Evolutionary conservation across 768 basidiomycete genomes (phyloP).

Genomic region (Termitomyces sp.): DNA sequence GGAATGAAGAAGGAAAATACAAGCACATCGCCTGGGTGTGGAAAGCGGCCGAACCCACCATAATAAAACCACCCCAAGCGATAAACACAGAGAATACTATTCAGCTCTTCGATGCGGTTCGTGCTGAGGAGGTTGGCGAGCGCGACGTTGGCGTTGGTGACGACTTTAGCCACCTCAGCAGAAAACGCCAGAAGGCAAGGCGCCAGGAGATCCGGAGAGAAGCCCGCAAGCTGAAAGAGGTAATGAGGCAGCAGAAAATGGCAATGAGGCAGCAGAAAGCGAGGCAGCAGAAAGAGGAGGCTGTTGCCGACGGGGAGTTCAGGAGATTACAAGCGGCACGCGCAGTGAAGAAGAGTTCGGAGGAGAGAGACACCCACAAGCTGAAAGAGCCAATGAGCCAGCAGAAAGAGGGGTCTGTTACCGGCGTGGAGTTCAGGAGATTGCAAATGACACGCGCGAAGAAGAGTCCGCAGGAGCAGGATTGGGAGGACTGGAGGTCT

Average conservation of each 20-base stretch:
- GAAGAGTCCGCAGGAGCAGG: background rate
- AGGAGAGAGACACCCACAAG: conserved; percentile 9
- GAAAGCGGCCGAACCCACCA: conserved; percentile 15
- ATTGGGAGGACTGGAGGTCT: background rate
- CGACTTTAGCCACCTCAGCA: conserved; percentile 56
- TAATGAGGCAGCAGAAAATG: too few species aligned
- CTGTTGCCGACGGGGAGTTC: background rate
- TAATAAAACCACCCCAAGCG: background rate
- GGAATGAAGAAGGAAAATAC: conserved; percentile 4
- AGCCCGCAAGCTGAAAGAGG: conserved; percentile 29
- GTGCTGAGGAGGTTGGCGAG: background rate
- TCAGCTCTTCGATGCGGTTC: conserved; percentile 20
- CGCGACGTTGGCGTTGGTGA: conserved; percentile 40
- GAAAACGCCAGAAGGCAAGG: conserved; percentile 43
- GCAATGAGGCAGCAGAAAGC: too few species aligned
- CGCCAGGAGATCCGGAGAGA: conserved; percentile 39
- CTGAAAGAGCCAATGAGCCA: conserved; percentile 9
- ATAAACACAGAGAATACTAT: too few species aligned
- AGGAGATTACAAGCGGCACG: background rate
- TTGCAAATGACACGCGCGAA: background rate
- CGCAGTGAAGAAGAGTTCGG: background rate
- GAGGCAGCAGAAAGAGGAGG: conserved; percentile 1
- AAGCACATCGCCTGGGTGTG: conserved; percentile 38
- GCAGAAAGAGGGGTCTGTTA: background rate
- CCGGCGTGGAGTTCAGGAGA: background rate